These are phyloP conservation scores for Cyclotella sp. DNA, from an alignment of 108 stramenopile genomes.

Conservation along the genomic window DNA sequence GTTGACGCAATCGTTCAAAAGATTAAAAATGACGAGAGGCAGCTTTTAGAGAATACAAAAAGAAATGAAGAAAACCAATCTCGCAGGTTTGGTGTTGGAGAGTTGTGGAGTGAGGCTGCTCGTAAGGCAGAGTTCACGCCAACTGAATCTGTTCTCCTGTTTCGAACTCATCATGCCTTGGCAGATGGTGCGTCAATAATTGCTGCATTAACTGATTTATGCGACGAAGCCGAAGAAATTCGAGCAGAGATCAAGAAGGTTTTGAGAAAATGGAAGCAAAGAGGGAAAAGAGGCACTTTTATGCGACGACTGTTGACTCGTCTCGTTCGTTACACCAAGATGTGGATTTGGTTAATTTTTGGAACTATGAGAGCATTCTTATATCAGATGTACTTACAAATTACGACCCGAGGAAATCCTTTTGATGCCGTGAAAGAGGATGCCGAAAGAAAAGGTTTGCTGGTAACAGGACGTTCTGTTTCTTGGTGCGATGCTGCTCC, in stretches of 20 bases:
- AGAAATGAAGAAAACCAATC: neutral
- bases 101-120: slow-evolving; percentile 21
- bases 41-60: slow-evolving; percentile 22
- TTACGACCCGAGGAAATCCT: slow-evolving; percentile 55
- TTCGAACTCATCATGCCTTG: slow-evolving; percentile 85
- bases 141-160: slow-evolving; percentile 74
- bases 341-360: slow-evolving; percentile 61
- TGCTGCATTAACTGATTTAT: slow-evolving; percentile 72
- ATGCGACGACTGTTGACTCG: slow-evolving; percentile 29
- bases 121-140: slow-evolving; percentile 27
- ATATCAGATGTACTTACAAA: slow-evolving; percentile 64
- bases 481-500: slow-evolving; percentile 77
- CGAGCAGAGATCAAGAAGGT: slow-evolving; percentile 48
- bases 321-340: slow-evolving; percentile 50
- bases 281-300: slow-evolving; percentile 29
- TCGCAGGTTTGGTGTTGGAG: slow-evolving; percentile 12
- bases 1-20: slow-evolving; percentile 21
- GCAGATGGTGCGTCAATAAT: slow-evolving; percentile 84
- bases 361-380: slow-evolving; percentile 57
- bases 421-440: slow-evolving; percentile 55
- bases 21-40: slow-evolving; percentile 17
- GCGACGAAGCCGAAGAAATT: slow-evolving; percentile 83
- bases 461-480: slow-evolving; percentile 53
- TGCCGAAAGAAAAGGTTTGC: slow-evolving; percentile 34
- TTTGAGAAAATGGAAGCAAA: slow-evolving; percentile 49